Percentiles rank a stretch among this genome's conserved stretches.
phyloP scores from a whole-genome alignment of 2,329 filamentous ascomycete genomes.

The Aspergillus intermedius region DNA sequence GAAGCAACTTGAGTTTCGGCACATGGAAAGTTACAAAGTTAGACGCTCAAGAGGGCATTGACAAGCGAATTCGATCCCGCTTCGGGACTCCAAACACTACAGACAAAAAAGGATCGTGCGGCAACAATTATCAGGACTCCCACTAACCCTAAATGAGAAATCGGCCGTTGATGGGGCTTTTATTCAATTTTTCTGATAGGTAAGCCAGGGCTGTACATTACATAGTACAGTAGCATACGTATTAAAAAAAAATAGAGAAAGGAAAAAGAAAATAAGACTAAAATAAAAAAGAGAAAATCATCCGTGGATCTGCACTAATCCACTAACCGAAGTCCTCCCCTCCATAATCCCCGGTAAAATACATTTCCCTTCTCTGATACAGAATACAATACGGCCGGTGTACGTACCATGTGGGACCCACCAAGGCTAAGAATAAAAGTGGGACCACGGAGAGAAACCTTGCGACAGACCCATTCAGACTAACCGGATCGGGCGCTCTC shows the following conservation, averaged over 20 bases:
- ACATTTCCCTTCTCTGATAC: background rate
- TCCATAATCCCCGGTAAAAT: background rate
- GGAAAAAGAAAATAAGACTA: background rate
- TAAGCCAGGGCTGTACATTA: conserved; percentile 10
- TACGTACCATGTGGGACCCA: too few relatives aligned
- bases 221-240: background rate
- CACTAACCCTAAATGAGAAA: too few relatives aligned
- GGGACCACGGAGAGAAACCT: too few relatives aligned
- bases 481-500: background rate
- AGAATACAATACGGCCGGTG: too few relatives aligned
- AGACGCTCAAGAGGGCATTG: too few relatives aligned
- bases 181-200: conserved; percentile 26
- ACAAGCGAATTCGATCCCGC: too few relatives aligned
- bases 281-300: conserved; percentile 3
- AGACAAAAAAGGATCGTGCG: conserved; percentile 15
- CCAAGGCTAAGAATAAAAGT: too few relatives aligned
- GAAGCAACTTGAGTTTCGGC: too few relatives aligned
- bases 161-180: conserved; percentile 33
- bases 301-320: conserved; percentile 21
- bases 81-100: too few relatives aligned
- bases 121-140: conserved; percentile 16
- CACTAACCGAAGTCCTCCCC: background rate
- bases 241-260: background rate
- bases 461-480: background rate
- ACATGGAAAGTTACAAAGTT: too few relatives aligned